Percentiles rank a stretch among this genome's conserved stretches.
Conservation (phyloP, 73 alveolate genomes). For the Paramecium sexaurelia region DNA sequence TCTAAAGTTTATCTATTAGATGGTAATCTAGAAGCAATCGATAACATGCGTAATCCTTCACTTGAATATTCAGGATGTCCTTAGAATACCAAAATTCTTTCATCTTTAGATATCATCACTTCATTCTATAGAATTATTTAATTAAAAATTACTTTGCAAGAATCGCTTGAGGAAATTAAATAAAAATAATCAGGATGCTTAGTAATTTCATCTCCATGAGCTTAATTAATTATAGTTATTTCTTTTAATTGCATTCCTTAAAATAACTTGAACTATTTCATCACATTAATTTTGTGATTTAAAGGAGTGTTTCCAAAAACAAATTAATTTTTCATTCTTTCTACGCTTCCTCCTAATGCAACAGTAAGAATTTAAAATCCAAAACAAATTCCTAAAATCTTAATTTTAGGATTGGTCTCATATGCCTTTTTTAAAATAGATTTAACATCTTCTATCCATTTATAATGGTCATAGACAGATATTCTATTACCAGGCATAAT, state of each 20-base stretch:
- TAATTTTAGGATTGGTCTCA: not conserved
- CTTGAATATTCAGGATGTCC: slow-evolving; percentile 43
- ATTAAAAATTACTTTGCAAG: not conserved
- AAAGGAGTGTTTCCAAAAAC: not conserved
- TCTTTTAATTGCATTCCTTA: not conserved
- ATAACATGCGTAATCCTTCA: not conserved
- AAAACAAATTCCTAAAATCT: slow-evolving; percentile 34
- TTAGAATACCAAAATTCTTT: not conserved
- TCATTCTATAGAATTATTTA: not conserved
- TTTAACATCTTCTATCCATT: slow-evolving; percentile 32
- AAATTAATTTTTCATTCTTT: not conserved
- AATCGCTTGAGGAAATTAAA: not conserved
- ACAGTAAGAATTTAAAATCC: not conserved
- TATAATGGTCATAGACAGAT: not conserved
- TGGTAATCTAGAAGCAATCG: not conserved
- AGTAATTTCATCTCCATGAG: slow-evolving; percentile 25
- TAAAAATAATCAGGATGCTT: not conserved
- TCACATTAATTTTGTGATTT: not conserved
- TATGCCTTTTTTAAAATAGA: not conserved
- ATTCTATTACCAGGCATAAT: slow-evolving; percentile 21
- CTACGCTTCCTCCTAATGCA: slow-evolving; percentile 30
- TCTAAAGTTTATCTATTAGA: not conserved
- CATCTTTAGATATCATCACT: not conserved
- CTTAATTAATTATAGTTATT: not conserved
- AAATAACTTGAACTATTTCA: slow-evolving; percentile 28